Conservation (phyloP, 768 basidiomycete species). For the Cyathus striatus region DNA sequence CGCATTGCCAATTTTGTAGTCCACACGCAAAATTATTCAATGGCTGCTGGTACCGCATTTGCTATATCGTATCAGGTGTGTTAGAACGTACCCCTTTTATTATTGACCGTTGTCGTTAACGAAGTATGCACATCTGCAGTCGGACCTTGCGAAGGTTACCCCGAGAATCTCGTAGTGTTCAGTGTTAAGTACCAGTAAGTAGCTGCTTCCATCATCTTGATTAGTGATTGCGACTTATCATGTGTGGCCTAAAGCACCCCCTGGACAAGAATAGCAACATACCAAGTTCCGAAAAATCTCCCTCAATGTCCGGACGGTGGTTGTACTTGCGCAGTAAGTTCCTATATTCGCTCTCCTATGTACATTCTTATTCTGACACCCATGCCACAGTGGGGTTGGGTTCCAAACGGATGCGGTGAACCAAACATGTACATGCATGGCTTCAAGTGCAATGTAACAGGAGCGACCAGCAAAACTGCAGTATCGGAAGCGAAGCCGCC, state of each 20-base stretch:
- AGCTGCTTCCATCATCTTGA: neutral
- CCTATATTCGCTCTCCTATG: neutral
- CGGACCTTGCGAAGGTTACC: conserved; percentile 41
- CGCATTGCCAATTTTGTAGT: conserved; percentile 22
- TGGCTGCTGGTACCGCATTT: conserved; percentile 51
- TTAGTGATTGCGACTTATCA: conserved; percentile 1
- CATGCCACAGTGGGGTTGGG: conserved; percentile 41
- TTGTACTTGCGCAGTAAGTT: conserved; percentile 47
- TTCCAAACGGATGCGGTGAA: conserved; percentile 37
- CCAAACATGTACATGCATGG: conserved; percentile 47
- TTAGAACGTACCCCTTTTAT: neutral
- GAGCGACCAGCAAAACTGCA: conserved; percentile 31
- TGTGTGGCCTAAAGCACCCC: no score
- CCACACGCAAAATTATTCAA: conserved; percentile 46
- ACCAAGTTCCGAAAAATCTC: conserved; percentile 42
- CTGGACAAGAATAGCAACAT: conserved; percentile 42
- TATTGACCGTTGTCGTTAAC: neutral
- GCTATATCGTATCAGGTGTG: conserved; percentile 48
- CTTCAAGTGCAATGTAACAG: conserved; percentile 45
- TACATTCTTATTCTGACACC: neutral
- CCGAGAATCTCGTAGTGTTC: conserved; percentile 48
- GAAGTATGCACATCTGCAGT: conserved; percentile 19
- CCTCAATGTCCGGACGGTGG: conserved; percentile 46
- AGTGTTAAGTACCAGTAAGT: conserved; percentile 42
- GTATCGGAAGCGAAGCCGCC: conserved; percentile 38